Evolutionary conservation across 2,329 filamentous ascomycete species (phyloP).

Genomic region (Coniosporium tulheliwenetii): DNA sequence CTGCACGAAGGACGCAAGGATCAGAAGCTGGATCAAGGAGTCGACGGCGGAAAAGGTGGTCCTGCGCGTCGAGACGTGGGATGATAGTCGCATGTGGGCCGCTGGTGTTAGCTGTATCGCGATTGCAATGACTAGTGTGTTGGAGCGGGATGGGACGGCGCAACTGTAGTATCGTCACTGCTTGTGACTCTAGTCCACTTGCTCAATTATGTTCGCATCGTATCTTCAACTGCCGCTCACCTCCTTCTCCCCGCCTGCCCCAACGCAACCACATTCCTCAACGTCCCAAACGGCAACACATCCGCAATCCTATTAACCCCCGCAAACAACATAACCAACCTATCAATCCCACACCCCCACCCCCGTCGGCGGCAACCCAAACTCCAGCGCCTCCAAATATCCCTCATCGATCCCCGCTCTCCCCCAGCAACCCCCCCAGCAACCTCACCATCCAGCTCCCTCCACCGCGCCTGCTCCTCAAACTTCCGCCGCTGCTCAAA

Average conservation of each 20-base stretch:
- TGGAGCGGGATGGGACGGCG: too few relatives aligned
- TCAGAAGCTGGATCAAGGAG: too few relatives aligned
- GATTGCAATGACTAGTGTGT: too few relatives aligned
- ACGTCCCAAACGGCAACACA: slow-evolving; percentile 73
- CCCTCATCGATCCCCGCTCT: slow-evolving; percentile 51
- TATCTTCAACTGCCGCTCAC: too few relatives aligned
- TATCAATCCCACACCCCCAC: slow-evolving; percentile 93
- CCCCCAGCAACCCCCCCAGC: slow-evolving; percentile 8
- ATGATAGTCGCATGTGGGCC: too few relatives aligned
- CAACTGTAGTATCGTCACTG: too few relatives aligned
- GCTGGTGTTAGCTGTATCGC: too few relatives aligned
- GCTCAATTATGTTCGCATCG: too few relatives aligned
- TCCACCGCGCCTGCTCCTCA: slow-evolving; percentile 34
- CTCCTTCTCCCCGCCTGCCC: slow-evolving; percentile 3
- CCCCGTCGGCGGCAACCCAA: slow-evolving; percentile 85
- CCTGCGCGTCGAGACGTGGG: too few relatives aligned
- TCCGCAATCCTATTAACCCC: slow-evolving; percentile 68
- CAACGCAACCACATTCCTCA: slow-evolving; percentile 43
- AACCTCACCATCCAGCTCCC: slow-evolving; percentile 24
- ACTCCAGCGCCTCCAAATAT: slow-evolving; percentile 72
- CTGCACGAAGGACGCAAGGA: too few relatives aligned
- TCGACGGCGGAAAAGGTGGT: too few relatives aligned
- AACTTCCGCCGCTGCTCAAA: slow-evolving; percentile 78
- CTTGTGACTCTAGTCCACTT: too few relatives aligned
- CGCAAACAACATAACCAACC: slow-evolving; percentile 80